Evolutionary conservation across 2,329 filamentous ascomycete genomes (phyloP).

Genomic region (Bipolaris victoriae): DNA sequence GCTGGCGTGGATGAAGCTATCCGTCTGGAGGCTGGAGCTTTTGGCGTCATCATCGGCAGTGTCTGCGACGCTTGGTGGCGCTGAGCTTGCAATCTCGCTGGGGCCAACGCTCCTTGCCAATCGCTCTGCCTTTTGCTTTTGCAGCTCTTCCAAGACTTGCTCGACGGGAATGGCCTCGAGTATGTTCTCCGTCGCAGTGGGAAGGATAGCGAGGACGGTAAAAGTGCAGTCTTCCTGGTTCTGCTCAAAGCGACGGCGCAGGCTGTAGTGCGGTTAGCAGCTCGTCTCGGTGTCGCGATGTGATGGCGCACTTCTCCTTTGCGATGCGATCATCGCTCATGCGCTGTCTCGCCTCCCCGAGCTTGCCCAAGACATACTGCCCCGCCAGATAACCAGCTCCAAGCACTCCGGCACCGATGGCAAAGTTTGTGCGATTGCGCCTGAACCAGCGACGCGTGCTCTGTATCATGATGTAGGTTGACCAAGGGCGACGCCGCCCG

Average conservation of each 20-base stretch:
- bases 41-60: slow-evolving; percentile 75
- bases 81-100: slow-evolving; percentile 65
- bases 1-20: slow-evolving; percentile 82
- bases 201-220: slow-evolving; percentile 92
- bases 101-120: slow-evolving; percentile 64
- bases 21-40: slow-evolving; percentile 78
- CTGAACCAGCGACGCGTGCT: slow-evolving; percentile 88
- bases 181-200: slow-evolving; percentile 88
- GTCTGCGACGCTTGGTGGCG: slow-evolving; percentile 68
- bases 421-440: slow-evolving; percentile 88
- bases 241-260: slow-evolving; percentile 95
- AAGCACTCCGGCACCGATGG: slow-evolving; percentile 84
- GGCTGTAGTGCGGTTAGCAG: slow-evolving; percentile 58
- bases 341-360: slow-evolving; percentile 90
- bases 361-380: slow-evolving; percentile 90
- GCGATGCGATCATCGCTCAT: slow-evolving; percentile 96
- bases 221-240: slow-evolving; percentile 99
- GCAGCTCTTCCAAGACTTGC: slow-evolving; percentile 88
- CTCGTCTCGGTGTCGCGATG: too few species aligned
- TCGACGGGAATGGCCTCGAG: slow-evolving; percentile 89
- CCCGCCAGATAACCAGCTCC: slow-evolving; percentile 90
- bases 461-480: slow-evolving; percentile 60
- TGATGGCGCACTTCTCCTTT: slow-evolving; percentile 81
- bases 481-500: slow-evolving; percentile 6
- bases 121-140: slow-evolving; percentile 85